phyloP scores from a whole-genome alignment of 2,329 filamentous ascomycete species.

The Clonostachys rosea region DNA sequence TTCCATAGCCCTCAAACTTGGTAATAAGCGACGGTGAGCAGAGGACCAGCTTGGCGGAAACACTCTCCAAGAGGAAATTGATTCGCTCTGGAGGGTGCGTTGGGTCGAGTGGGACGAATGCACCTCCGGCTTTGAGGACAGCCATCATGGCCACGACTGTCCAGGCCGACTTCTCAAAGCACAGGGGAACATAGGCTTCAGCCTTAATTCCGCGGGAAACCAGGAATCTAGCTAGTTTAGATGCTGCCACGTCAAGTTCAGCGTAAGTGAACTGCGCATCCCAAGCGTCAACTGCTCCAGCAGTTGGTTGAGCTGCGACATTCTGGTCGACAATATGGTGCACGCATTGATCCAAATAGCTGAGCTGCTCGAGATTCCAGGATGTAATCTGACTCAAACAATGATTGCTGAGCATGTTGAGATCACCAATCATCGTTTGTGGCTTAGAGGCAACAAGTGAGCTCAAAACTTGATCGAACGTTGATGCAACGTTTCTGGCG shows the following conservation, averaged over 20 bases:
- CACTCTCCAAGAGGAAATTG: background rate
- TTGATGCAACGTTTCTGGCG: conserved; percentile 9
- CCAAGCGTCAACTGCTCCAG: conserved; percentile 12
- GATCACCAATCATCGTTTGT: background rate
- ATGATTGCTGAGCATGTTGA: background rate
- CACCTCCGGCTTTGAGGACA: conserved; percentile 24
- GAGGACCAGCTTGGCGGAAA: conserved; percentile 2
- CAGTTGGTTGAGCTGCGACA: conserved; percentile 1
- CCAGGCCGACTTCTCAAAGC: conserved; percentile 29
- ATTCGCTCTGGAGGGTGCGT: conserved; percentile 16
- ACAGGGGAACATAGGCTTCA: conserved; percentile 18
- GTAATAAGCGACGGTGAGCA: background rate
- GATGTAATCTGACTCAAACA: background rate
- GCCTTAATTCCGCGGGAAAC: conserved; percentile 8
- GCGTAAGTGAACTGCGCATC: conserved; percentile 12
- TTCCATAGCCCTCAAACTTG: background rate
- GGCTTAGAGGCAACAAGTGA: background rate
- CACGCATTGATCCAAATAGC: background rate
- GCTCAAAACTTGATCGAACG: conserved; percentile 8
- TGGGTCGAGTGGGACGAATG: conserved; percentile 25
- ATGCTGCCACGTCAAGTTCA: conserved; percentile 10
- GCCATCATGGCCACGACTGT: conserved; percentile 21
- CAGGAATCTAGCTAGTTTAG: conserved; percentile 7
- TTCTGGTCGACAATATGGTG: conserved; percentile 1
- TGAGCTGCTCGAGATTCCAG: background rate